Conservation (phyloP, 129 eudicot genomes). For the Chrysanthemum seticuspe region DNA sequence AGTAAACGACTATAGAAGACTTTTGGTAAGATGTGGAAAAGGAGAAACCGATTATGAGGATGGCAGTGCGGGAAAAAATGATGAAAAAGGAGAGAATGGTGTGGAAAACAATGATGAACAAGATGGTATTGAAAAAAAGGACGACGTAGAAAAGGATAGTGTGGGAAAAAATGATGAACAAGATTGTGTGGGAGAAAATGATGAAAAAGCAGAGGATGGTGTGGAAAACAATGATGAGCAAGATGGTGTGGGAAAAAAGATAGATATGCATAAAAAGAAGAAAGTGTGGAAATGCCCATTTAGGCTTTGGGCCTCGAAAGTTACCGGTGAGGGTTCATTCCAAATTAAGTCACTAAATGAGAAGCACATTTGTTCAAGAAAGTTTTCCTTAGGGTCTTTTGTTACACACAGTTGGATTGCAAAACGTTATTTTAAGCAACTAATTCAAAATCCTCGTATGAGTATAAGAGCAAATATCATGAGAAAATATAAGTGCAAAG, state of each 20-base stretch:
- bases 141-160: too few species aligned
- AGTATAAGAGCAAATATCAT: slow-evolving; percentile 4
- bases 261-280: neutral
- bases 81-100: too few species aligned
- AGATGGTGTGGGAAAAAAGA: neutral
- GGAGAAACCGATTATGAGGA: too few species aligned
- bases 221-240: too few species aligned
- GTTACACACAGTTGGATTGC: slow-evolving; percentile 13
- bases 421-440: slow-evolving; percentile 10
- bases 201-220: too few species aligned
- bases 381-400: slow-evolving; percentile 5
- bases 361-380: neutral
- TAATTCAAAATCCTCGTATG: neutral
- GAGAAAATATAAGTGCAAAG: neutral
- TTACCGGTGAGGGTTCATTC: neutral
- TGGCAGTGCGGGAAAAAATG: too few species aligned
- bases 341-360: slow-evolving; percentile 7
- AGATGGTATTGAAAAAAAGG: too few species aligned
- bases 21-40: too few species aligned
- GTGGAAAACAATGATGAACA: too few species aligned
- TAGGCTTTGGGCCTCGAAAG: slow-evolving; percentile 8
- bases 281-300: neutral
- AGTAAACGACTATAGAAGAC: too few species aligned
- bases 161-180: too few species aligned
- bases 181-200: too few species aligned